Evolutionary conservation across 2,329 filamentous ascomycete species (phyloP).

Genomic region (Diaporthe citriasiana): DNA sequence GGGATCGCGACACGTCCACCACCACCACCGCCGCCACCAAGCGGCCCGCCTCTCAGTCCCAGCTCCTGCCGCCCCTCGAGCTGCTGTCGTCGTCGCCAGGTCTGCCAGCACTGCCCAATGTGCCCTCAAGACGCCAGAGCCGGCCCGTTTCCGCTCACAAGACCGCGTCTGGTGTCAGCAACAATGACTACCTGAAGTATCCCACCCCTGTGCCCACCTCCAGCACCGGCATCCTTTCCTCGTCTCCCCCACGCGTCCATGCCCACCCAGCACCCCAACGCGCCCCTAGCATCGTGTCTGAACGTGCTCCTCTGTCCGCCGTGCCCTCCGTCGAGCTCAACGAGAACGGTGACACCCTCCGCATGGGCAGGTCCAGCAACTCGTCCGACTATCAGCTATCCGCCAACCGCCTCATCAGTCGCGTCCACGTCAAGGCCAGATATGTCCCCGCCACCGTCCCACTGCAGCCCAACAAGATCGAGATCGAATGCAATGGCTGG

Average conservation of each 20-base stretch:
- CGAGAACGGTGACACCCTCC: slow-evolving; percentile 83
- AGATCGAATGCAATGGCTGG: slow-evolving; percentile 94
- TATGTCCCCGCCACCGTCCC: slow-evolving; percentile 80
- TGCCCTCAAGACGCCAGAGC: slow-evolving; percentile 77
- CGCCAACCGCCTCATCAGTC: slow-evolving; percentile 90
- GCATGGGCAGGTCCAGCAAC: slow-evolving; percentile 94
- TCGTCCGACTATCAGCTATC: slow-evolving; percentile 97
- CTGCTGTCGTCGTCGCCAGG: slow-evolving; percentile 82
- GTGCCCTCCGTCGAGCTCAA: slow-evolving; percentile 87
- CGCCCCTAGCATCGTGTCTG: slow-evolving; percentile 75
- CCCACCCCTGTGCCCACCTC: slow-evolving; percentile 96
- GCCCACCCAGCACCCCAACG: slow-evolving; percentile 68
- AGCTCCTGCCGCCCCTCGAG: slow-evolving; percentile 84
- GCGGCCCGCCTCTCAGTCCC: slow-evolving; percentile 68
- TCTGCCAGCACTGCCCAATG: slow-evolving; percentile 66
- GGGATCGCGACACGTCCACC: slow-evolving; percentile 38
- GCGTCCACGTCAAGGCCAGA: slow-evolving; percentile 90
- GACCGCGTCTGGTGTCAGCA: slow-evolving; percentile 20
- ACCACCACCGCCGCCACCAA: slow-evolving; percentile 58
- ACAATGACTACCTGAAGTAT: slow-evolving; percentile 75
- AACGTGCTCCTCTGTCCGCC: slow-evolving; percentile 85
- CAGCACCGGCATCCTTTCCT: slow-evolving; percentile 90
- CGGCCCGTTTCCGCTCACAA: slow-evolving; percentile 54
- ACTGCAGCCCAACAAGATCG: slow-evolving; percentile 80
- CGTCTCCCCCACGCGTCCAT: slow-evolving; percentile 77